Percentiles rank a stretch among this genome's conserved stretches.
Evolutionary conservation across 2,329 filamentous ascomycete species (phyloP).

Genomic region (Gremmenia infestans): DNA sequence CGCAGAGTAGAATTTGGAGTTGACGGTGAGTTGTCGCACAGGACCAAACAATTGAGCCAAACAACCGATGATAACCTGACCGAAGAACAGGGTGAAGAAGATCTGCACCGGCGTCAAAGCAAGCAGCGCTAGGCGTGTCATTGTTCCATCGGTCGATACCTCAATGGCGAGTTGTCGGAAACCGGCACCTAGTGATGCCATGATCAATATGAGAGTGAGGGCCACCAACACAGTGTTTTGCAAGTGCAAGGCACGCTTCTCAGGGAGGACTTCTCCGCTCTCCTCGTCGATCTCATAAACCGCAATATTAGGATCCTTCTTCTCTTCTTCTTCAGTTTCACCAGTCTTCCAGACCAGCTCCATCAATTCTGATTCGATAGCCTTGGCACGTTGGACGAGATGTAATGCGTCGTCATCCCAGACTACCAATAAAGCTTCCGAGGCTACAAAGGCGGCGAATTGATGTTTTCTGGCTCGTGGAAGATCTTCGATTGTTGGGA

Average conservation of each 20-base stretch:
- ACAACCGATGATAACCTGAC: constrained; percentile 71
- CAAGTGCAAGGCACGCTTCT: constrained; percentile 62
- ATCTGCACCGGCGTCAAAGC: constrained; percentile 65
- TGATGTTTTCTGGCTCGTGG: constrained; percentile 70
- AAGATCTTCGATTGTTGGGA: constrained; percentile 67
- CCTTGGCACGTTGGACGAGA: constrained; percentile 62
- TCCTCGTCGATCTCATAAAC: constrained; percentile 65
- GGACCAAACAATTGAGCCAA: constrained; percentile 73
- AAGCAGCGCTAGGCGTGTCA: constrained; percentile 59
- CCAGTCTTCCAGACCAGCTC: constrained; percentile 67
- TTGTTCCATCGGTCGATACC: constrained; percentile 58
- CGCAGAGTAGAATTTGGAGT: constrained; percentile 80
- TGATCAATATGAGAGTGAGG: constrained; percentile 61
- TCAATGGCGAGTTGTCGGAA: constrained; percentile 66
- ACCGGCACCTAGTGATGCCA: constrained; percentile 62
- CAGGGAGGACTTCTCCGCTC: constrained; percentile 60
- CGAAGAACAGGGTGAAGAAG: constrained; percentile 80
- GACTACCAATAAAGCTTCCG: constrained; percentile 65
- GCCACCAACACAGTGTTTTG: constrained; percentile 66
- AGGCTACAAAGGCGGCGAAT: constrained; percentile 73
- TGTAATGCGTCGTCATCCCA: constrained; percentile 79
- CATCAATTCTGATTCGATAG: constrained; percentile 73
- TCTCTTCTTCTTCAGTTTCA: constrained; percentile 49
- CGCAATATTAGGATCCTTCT: constrained; percentile 40
- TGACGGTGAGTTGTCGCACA: constrained; percentile 64